Evolutionary conservation across 805 yeast genomes (phyloP).

Genomic region (Blastobotrys muscicola): DNA sequence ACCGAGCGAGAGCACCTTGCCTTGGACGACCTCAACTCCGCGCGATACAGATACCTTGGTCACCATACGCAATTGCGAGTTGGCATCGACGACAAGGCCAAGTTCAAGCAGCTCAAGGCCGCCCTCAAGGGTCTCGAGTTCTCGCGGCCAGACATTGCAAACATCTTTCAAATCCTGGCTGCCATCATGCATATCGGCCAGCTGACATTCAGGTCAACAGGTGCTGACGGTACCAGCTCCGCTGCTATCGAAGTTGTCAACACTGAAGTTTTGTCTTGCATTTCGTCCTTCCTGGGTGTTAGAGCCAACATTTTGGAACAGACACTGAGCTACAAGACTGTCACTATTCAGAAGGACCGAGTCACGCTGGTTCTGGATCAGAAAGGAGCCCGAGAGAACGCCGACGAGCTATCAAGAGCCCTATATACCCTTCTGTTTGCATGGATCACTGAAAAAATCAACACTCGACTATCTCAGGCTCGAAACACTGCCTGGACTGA

Average conservation of each 20-base stretch:
- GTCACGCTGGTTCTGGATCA: constrained; percentile 34
- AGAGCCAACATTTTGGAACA: constrained; percentile 29
- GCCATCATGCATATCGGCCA: constrained; percentile 37
- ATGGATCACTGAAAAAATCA: constrained; percentile 32
- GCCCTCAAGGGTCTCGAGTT: constrained; percentile 44
- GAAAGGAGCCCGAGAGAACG: constrained; percentile 33
- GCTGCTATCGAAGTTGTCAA: constrained; percentile 30
- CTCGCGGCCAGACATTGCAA: constrained; percentile 36
- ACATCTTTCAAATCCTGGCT: constrained; percentile 39
- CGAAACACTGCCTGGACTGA: constrained; percentile 14
- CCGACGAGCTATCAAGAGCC: constrained; percentile 34
- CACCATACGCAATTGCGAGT: constrained; percentile 33
- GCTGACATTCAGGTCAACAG: constrained; percentile 27
- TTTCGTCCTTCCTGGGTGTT: constrained; percentile 33
- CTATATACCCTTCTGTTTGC: constrained; percentile 31
- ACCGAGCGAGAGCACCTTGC: constrained; percentile 34
- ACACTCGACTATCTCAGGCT: constrained; percentile 25
- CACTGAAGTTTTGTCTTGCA: constrained; percentile 25
- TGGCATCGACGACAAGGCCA: constrained; percentile 40
- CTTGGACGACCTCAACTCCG: constrained; percentile 27
- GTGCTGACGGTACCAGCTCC: constrained; percentile 26
- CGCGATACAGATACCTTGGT: constrained; percentile 37
- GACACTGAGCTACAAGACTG: constrained; percentile 31
- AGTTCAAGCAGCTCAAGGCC: constrained; percentile 38
- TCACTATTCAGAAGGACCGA: constrained; percentile 28